Base-by-base conservation (phyloP, 2,329 filamentous ascomycete species). In the Tolypocladium guangdongense region DNA sequence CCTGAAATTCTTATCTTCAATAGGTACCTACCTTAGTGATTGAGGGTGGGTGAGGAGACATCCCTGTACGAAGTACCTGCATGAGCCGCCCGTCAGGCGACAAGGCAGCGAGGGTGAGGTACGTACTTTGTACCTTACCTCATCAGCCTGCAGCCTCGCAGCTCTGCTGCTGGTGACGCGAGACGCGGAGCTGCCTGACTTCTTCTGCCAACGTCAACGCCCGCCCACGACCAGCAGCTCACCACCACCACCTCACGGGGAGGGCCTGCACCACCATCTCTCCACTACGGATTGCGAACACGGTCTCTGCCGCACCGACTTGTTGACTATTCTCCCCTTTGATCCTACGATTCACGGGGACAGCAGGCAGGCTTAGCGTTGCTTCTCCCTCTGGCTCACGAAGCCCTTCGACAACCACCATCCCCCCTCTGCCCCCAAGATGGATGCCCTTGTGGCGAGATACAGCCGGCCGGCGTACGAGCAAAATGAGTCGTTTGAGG, bases 401-500 rank as follows among this genome's bases (percentile, higher is more conserved):
- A 12, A 45, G 14, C 41, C 41, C 27, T 27, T 10, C 22, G 41
- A 45, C 41, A 27, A 18, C 3, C 27, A 27, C 27, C 33, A 37
- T 14, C 14, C 20, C 33, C 49, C n/a, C 27, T 32, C 49, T 46
- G n/a, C 37, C 18, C 48, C 51, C 64, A 68, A 64, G 52, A 99
- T 99, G 93, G 90, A 99, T 73, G 82, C 89, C 64, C 84, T 99
- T 69, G 90, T 99, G 64, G 85, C 91, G 62, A 88, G 86, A 72
- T 97, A 97, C 81, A 89, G 87, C 74, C 84, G 86, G 64, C 84
- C 90, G 64, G 78, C 85, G 56, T 83, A 83, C 71, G 78, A 86
- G 68, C 75, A 81, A 63, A 80, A 87, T 64, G 88, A 95, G 72
- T 80, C 81, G 64, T 83, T 85, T 66, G 77, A 80, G 52, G 80